Percentiles rank a stretch among this genome's conserved stretches.
Evolutionary conservation across 1,284 basidiomycete genomes (phyloP).

Genomic region (Moesziomyces sp.): DNA sequence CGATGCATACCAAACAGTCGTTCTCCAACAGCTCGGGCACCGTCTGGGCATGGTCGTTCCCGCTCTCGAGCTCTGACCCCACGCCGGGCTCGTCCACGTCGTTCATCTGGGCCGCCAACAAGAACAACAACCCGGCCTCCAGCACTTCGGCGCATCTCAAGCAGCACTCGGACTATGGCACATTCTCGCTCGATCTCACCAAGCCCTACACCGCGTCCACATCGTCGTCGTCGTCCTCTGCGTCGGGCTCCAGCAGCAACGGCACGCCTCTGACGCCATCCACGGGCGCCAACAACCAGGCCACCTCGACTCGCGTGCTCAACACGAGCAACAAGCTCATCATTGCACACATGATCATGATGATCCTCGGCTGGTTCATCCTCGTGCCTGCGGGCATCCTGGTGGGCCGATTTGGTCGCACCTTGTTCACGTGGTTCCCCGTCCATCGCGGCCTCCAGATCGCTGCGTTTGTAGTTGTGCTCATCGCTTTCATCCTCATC

Average conservation of each 20-base stretch:
- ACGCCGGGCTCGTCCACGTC: slow-evolving; percentile 23
- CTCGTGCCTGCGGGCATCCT: slow-evolving; percentile 75
- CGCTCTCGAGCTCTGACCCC: slow-evolving; percentile 22
- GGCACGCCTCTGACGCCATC: slow-evolving; percentile 13
- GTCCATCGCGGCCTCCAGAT: slow-evolving; percentile 73
- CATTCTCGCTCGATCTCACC: slow-evolving; percentile 49
- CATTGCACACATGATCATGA: slow-evolving; percentile 57
- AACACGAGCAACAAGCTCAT: slow-evolving; percentile 41
- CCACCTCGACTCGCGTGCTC: slow-evolving; percentile 14
- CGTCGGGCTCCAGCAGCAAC: slow-evolving; percentile 1
- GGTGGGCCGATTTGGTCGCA: slow-evolving; percentile 74
- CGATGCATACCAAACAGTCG: slow-evolving; percentile 18
- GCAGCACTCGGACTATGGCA: slow-evolving; percentile 44
- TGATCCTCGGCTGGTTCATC: slow-evolving; percentile 72
- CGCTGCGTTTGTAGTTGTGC: slow-evolving; percentile 70
- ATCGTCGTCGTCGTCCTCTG: slow-evolving; percentile 9
- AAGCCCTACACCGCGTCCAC: slow-evolving; percentile 37
- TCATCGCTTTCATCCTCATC: slow-evolving; percentile 74
- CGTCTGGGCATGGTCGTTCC: slow-evolving; percentile 48
- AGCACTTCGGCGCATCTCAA: slow-evolving; percentile 23
- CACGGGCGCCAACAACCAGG: background rate
- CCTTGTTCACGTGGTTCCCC: slow-evolving; percentile 74
- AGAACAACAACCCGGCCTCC: slow-evolving; percentile 28
- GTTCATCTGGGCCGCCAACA: slow-evolving; percentile 58
- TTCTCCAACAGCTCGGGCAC: slow-evolving; percentile 44